phyloP scores from a whole-genome alignment of 1,139 yeast species.

The Suzukiozyma palmioleophila region DNA sequence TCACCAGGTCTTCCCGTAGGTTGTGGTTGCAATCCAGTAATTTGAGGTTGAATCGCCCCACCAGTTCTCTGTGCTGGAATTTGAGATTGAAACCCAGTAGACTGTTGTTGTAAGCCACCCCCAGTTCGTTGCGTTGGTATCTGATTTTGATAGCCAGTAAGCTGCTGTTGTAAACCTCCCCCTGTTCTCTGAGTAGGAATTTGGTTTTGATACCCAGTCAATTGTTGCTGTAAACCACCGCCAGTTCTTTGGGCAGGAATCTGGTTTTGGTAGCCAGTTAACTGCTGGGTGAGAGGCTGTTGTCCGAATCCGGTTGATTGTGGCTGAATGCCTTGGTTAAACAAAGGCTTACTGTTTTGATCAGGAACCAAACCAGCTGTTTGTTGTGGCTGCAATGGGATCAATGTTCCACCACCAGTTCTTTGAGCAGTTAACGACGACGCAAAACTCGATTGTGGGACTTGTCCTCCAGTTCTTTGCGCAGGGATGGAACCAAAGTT shows the following conservation, averaged over 20 bases:
- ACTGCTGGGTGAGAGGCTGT: constrained; percentile 25
- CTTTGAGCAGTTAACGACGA: constrained; percentile 28
- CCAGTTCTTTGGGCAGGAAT: constrained; percentile 37
- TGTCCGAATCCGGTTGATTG: constrained; percentile 31
- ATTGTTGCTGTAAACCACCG: constrained; percentile 24
- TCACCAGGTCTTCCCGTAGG: constrained; percentile 77
- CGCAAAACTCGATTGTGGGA: constrained; percentile 16
- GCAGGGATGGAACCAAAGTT: not conserved
- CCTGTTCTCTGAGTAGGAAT: constrained; percentile 36
- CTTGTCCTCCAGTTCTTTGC: constrained; percentile 5
- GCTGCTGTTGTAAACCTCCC: constrained; percentile 37
- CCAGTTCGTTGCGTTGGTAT: constrained; percentile 14
- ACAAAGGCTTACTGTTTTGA: constrained; percentile 33
- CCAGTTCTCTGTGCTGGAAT: constrained; percentile 37
- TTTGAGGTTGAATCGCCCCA: constrained; percentile 37
- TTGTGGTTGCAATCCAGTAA: constrained; percentile 43
- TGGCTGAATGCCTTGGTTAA: constrained; percentile 21
- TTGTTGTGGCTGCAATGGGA: constrained; percentile 47
- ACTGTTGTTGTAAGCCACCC: constrained; percentile 16
- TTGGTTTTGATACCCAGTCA: constrained; percentile 30
- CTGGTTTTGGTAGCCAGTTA: constrained; percentile 30
- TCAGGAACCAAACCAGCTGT: constrained; percentile 45
- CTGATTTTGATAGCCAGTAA: constrained; percentile 31
- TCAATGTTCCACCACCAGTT: constrained; percentile 42
- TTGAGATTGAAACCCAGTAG: constrained; percentile 30